Evolutionary conservation across 208 protist species (phyloP).

Genomic region (Leptomonas seymouri): DNA sequence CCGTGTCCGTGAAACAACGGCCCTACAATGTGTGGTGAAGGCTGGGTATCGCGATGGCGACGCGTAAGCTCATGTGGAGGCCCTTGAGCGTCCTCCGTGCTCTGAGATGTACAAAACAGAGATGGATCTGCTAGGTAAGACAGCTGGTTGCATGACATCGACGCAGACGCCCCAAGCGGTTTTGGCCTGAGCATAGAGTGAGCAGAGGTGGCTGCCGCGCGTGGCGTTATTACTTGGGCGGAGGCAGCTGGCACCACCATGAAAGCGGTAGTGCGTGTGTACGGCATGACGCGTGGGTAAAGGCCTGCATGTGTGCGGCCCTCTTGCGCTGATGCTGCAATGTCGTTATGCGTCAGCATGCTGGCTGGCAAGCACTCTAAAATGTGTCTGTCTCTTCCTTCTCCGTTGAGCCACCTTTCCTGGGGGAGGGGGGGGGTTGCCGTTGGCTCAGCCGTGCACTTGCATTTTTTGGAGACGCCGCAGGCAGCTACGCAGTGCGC

Average conservation of each 20-base stretch:
- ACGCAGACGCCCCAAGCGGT: neutral
- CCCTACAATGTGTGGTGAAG: neutral
- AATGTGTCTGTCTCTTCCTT: neutral
- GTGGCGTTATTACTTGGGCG: neutral
- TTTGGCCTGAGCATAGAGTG: neutral
- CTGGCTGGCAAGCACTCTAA: neutral
- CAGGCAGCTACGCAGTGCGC: too few relatives aligned
- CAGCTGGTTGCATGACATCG: neutral
- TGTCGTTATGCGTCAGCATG: neutral
- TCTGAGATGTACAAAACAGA: neutral
- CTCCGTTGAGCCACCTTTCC: too few relatives aligned
- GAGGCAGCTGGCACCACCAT: neutral
- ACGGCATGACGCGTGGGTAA: slow-evolving; percentile 18
- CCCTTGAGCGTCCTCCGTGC: neutral
- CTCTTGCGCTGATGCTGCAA: neutral
- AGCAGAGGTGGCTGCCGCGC: neutral
- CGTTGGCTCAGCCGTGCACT: too few relatives aligned
- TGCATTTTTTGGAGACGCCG: too few relatives aligned
- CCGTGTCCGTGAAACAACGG: neutral
- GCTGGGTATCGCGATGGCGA: neutral
- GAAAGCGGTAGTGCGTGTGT: slow-evolving; percentile 28
- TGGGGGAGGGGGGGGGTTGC: too few relatives aligned
- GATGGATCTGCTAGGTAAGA: slow-evolving; percentile 5
- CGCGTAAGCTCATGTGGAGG: neutral
- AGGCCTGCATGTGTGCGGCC: neutral